These are phyloP conservation scores for Pyricularia sp. DNA, from an alignment of 2,329 filamentous ascomycete genomes.

Conservation along the genomic window DNA sequence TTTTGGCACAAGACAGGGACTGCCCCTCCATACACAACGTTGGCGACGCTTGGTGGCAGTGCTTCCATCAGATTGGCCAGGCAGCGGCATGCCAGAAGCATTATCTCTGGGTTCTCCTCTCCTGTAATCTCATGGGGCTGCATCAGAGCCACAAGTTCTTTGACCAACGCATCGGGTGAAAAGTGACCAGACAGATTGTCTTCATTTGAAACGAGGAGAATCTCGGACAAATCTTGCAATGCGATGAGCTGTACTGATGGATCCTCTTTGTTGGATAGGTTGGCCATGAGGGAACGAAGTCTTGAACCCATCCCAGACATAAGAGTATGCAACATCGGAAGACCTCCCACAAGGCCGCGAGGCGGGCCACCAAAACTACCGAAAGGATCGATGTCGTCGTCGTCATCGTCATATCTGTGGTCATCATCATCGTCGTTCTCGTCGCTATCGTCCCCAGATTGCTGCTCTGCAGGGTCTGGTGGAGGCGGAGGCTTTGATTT, in stretches of 20 bases:
- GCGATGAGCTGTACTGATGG: conserved; percentile 81
- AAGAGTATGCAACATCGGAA: conserved; percentile 82
- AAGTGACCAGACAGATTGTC: conserved; percentile 94
- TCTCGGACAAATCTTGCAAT: conserved; percentile 83
- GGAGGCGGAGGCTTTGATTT: conserved; percentile 30
- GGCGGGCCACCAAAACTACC: conserved; percentile 57
- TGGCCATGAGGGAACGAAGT: conserved; percentile 63
- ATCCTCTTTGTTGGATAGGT: conserved; percentile 72
- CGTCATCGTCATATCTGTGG: conserved; percentile 50
- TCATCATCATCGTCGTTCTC: conserved; percentile 37
- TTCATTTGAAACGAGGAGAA: conserved; percentile 88
- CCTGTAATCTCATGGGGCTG: conserved; percentile 69
- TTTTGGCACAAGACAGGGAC: conserved; percentile 93
- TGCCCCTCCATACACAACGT: conserved; percentile 93
- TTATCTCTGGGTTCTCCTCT: conserved; percentile 90
- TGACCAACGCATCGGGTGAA: conserved; percentile 85
- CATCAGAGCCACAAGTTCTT: conserved; percentile 87
- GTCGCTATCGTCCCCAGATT: conserved; percentile 23
- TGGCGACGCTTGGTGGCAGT: conserved; percentile 79
- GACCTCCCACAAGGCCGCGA: conserved; percentile 53
- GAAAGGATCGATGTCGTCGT: conserved; percentile 40
- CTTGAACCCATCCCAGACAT: conserved; percentile 74
- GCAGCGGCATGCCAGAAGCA: conserved; percentile 91
- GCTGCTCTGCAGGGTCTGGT: conserved; percentile 24
- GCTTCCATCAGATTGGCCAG: conserved; percentile 98